Base-by-base conservation (phyloP, 441 rosid genomes). In the Sinapis alba region DNA sequence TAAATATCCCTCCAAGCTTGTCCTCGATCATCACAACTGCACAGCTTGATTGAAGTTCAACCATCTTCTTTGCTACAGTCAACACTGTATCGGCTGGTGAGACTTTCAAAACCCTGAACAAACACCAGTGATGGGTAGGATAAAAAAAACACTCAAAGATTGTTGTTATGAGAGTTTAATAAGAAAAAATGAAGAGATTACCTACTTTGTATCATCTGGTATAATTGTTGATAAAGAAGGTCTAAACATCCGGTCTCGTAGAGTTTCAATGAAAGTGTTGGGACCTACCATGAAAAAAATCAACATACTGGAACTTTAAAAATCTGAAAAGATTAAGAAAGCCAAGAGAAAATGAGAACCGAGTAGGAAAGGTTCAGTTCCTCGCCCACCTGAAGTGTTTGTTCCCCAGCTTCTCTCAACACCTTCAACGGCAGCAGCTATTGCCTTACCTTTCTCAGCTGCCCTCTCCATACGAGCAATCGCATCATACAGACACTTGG, bases 381-480 rank as follows among this genome's bases (percentile, higher is more conserved):
- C 74, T 71, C 64, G 81, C 93, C 23, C 26, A 91, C 97, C 98
- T 76, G 95, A 82, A 7, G 89, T 59, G 47, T 93, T 83, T 50
- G 97, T 72, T 58, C 97, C 94, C 97, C 97, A 96, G 56, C 87
- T 87, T 75, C 87, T 92, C 65, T 96, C 99, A 68, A 90, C 98
- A 20, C 98, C 99, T 89, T 96, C 98, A 57, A 96, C 98, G 13
- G 98, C 98, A 20, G 99, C 98, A 83, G 99, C 98, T 72, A 96
- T 90, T 30, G 98, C 99, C 72, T 94, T 96, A 68, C 99, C 98
- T 73, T 96, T 93, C 81, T 96, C 99, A 80, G 97, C 96, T 24
- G 97, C 97, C 81, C 98, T 93, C 82, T 96, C 99, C 99, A 96
- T 83, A 57, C 99, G 97, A 77, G 97, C 92, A 82, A 96, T 96